Evolutionary conservation across 768 basidiomycete genomes (phyloP).

Genomic region (Lentinula guzmanii): DNA sequence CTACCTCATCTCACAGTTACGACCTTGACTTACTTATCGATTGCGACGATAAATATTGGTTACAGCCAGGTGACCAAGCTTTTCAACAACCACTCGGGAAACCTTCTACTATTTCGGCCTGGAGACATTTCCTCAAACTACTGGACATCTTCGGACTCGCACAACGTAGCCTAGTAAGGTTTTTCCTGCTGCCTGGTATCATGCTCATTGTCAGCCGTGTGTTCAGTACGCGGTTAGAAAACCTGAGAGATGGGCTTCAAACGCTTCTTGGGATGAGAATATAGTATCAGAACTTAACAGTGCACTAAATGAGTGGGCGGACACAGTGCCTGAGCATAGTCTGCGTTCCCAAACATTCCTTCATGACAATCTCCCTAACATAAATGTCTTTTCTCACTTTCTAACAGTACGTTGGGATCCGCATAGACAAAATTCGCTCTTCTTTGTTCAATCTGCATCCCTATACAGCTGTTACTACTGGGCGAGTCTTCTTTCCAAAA

Average conservation of each 20-base stretch:
- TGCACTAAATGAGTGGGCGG: too few relatives aligned
- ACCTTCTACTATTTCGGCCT: slow-evolving; percentile 15
- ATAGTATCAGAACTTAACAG: neutral
- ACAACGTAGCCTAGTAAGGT: slow-evolving; percentile 40
- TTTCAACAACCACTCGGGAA: slow-evolving; percentile 43
- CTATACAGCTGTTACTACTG: slow-evolving; percentile 43
- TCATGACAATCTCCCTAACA: too few relatives aligned
- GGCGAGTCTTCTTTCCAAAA: slow-evolving; percentile 33
- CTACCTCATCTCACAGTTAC: slow-evolving; percentile 27
- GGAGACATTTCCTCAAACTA: slow-evolving; percentile 35
- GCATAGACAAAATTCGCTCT: slow-evolving; percentile 25
- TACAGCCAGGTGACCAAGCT: slow-evolving; percentile 26
- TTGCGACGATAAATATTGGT: slow-evolving; percentile 59
- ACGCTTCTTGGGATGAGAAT: neutral
- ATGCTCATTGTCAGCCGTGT: neutral
- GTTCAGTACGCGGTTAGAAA: neutral
- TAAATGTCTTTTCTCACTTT: too few relatives aligned
- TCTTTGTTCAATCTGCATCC: slow-evolving; percentile 41
- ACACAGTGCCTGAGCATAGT: too few relatives aligned
- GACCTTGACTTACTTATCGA: slow-evolving; percentile 49
- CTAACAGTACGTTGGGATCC: slow-evolving; percentile 40
- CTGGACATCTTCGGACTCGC: slow-evolving; percentile 41
- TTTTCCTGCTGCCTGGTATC: neutral
- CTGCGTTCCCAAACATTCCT: too few relatives aligned
- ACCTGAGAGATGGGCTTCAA: neutral